Evolutionary conservation across 2,329 filamentous ascomycete genomes (phyloP).

Genomic region (Tricladium varicosporioides): DNA sequence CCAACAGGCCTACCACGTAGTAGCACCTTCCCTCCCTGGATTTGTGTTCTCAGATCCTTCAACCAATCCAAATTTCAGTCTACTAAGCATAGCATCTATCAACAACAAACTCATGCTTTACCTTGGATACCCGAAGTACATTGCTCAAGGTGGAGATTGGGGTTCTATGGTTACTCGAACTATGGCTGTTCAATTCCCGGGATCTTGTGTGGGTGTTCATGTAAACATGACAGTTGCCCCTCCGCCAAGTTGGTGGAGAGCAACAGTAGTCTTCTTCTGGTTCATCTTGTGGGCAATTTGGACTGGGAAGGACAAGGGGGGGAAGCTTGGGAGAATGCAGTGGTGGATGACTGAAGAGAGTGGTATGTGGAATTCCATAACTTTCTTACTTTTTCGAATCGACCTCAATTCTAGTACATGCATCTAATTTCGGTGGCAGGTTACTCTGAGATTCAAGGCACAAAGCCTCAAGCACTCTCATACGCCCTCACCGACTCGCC

Average conservation of each 20-base stretch:
- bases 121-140: slow-evolving; percentile 62
- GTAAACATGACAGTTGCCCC: slow-evolving; percentile 27
- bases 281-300: slow-evolving; percentile 23
- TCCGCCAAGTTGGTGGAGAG: slow-evolving; percentile 16
- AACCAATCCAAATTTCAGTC: slow-evolving; percentile 28
- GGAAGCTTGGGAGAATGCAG: slow-evolving; percentile 9
- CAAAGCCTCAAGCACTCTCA: slow-evolving; percentile 23
- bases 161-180: slow-evolving; percentile 61
- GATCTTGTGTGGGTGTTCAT: slow-evolving; percentile 26
- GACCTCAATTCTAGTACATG: too few relatives aligned
- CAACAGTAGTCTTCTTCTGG: slow-evolving; percentile 19
- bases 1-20: slow-evolving; percentile 44
- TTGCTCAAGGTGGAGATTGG: slow-evolving; percentile 68
- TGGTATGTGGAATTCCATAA: slow-evolving; percentile 1
- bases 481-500: slow-evolving; percentile 24
- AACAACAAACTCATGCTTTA: slow-evolving; percentile 66
- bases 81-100: slow-evolving; percentile 47
- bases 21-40: slow-evolving; percentile 55
- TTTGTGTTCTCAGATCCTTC: slow-evolving; percentile 45
- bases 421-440: slow-evolving; percentile 8
- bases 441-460: slow-evolving; percentile 25
- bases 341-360: slow-evolving; percentile 23
- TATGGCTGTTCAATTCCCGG: slow-evolving; percentile 57
- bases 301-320: slow-evolving; percentile 17
- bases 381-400: background rate